These are phyloP conservation scores for Clathrus columnatus DNA, from an alignment of 768 basidiomycete species.

Conservation along the genomic window DNA sequence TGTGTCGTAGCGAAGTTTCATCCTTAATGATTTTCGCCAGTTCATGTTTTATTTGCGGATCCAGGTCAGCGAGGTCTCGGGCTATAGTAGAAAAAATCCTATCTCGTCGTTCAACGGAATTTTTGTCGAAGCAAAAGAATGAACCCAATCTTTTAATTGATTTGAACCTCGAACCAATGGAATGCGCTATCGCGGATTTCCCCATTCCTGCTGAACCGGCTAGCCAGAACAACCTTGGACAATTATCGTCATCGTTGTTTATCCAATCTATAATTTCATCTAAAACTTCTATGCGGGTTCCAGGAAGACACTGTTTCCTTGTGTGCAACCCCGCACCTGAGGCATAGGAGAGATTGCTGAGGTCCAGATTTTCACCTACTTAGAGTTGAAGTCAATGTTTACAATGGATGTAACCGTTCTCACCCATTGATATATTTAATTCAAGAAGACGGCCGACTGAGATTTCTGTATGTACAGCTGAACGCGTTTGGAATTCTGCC, in stretches of 20 bases:
- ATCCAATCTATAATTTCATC: constrained; percentile 19
- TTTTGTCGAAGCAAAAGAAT: constrained; percentile 25
- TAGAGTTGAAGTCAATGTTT: too few species aligned
- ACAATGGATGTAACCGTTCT: too few species aligned
- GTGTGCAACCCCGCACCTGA: neutral
- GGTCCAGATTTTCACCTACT: neutral
- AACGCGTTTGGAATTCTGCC: too few species aligned
- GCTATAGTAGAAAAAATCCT: constrained; percentile 26
- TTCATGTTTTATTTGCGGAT: neutral
- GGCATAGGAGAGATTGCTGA: neutral
- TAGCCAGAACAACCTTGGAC: constrained; percentile 20
- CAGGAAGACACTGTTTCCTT: neutral
- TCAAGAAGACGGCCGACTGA: too few species aligned
- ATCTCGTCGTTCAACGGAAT: constrained; percentile 15
- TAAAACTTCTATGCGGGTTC: neutral
- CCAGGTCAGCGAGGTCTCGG: constrained; percentile 20
- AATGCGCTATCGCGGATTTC: constrained; percentile 29
- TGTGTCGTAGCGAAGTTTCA: constrained; percentile 6
- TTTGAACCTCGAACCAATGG: constrained; percentile 21
- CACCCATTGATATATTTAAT: too few species aligned
- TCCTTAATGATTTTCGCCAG: neutral
- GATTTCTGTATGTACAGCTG: too few species aligned
- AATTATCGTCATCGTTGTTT: constrained; percentile 2
- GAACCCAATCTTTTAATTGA: constrained; percentile 22
- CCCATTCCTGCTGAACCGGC: constrained; percentile 28